Evolutionary conservation across 2,329 filamentous ascomycete species (phyloP), one percentile per base, ranked within the genome.

Genomic region (Lasiodiplodia sp.): DNA sequence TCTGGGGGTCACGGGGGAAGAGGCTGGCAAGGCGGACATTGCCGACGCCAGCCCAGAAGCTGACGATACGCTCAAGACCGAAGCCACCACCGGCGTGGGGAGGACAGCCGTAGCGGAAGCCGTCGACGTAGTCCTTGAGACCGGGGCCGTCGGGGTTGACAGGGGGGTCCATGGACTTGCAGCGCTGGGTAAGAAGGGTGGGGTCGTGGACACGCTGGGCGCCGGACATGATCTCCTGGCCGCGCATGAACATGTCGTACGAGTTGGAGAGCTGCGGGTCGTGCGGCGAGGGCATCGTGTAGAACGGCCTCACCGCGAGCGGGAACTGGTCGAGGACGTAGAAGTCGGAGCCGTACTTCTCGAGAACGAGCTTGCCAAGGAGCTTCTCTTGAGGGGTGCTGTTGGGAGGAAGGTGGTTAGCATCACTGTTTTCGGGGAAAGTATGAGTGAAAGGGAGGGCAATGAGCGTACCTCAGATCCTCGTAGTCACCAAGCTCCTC

Each of bases 241-340:
- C 88, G 73, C 88, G 86, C 88, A 91, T 90, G 83, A 91, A 90
- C 82, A 91, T 89, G 78, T 91, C 88, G 79, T 89, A 91, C 3
- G 86, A 88, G 81, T 90, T 89, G 53, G 85, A 82, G 73, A 83
- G 83, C 80, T 85, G 73, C 7, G 81, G 75, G 72, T 81, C 76
- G 47, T 71, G 49, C 49, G 82, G 79, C 40, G 78, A 92, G 66
- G 92, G 89, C 84, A 95, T 93, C 70, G 95, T 94, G 82, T 97
- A 98, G 82, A 97, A 97, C 5, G 95, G 95, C 37, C 96, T 89
- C 23, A 96, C 92, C 47, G 86, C 85, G 80, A 96, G 89, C 55
- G 96, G 96, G 86, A 97, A 99, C 82, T 98, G 96, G 85, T 98
- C 95, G 71, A 99, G 87, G 25, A 96, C 91, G 83, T 97, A 98